Evolutionary conservation across 139 green algal species (phyloP).

Genomic region (Volvox africanus): DNA sequence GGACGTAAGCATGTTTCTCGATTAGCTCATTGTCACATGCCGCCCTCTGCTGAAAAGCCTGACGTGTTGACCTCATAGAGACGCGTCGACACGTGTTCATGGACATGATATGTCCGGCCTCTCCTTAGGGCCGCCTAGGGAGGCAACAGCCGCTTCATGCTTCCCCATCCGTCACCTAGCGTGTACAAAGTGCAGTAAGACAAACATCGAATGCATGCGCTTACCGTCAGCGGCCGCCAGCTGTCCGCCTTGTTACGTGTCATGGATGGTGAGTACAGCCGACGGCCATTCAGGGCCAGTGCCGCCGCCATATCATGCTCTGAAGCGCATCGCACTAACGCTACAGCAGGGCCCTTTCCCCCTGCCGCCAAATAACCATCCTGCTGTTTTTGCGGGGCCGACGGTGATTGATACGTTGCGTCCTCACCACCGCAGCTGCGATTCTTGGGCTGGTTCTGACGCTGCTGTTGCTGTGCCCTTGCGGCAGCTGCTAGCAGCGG

Average conservation of each 20-base stretch:
- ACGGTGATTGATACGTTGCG: background rate
- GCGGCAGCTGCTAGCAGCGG: slow-evolving; percentile 23
- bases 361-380: background rate
- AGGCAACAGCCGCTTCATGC: too few species aligned
- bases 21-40: too few species aligned
- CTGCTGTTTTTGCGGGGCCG: background rate
- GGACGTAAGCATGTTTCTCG: too few species aligned
- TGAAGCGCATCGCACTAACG: background rate
- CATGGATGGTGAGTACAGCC: background rate
- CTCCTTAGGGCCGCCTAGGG: too few species aligned
- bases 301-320: background rate
- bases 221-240: slow-evolving; percentile 31
- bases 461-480: background rate
- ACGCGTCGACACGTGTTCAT: too few species aligned
- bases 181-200: background rate
- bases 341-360: background rate
- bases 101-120: too few species aligned
- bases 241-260: background rate
- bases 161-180: too few species aligned
- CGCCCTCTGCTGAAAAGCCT: too few species aligned
- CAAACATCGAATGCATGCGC: background rate
- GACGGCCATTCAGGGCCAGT: background rate
- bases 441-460: background rate
- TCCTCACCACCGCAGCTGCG: background rate
- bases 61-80: too few species aligned